Evolutionary conservation across 495 filamentous ascomycete species (phyloP).

Genomic region (Penicillium turbatum): DNA sequence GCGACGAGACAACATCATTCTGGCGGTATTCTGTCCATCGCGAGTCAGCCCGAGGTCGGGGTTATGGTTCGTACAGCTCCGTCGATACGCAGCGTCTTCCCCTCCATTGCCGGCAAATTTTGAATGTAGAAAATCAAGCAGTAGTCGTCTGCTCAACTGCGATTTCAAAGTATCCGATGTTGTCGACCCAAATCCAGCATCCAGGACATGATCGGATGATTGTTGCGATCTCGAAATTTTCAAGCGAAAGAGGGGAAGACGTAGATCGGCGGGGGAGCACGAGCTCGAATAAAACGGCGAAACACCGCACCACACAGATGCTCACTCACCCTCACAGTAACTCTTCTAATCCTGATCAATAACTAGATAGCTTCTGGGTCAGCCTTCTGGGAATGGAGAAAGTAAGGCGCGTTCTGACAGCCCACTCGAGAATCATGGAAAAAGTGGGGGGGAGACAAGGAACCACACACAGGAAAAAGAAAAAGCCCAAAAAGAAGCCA

Average conservation of each 20-base stretch:
- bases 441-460: constrained; percentile 19
- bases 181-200: not conserved
- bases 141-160: not conserved
- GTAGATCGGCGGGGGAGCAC: constrained; percentile 15
- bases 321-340: constrained; percentile 32
- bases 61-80: constrained; percentile 11
- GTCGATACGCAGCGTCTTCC: constrained; percentile 4
- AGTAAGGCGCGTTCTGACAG: constrained; percentile 26
- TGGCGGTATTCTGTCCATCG: constrained; percentile 38
- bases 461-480: constrained; percentile 7
- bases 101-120: not conserved
- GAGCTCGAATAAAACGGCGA: not conserved
- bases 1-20: constrained; percentile 93
- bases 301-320: constrained; percentile 3
- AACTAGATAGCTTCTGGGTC: not conserved
- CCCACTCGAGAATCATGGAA: constrained; percentile 25
- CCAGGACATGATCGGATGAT: not conserved
- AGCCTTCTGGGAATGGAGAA: constrained; percentile 30
- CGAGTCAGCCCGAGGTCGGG: constrained; percentile 11
- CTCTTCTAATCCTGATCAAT: constrained; percentile 25
- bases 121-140: not conserved
- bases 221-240: constrained; percentile 4
- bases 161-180: not conserved
- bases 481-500: constrained; percentile 6
- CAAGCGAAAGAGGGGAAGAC: constrained; percentile 8